Base-by-base conservation (phyloP, 129 eudicot genomes). In the Lactuca saligna region DNA sequence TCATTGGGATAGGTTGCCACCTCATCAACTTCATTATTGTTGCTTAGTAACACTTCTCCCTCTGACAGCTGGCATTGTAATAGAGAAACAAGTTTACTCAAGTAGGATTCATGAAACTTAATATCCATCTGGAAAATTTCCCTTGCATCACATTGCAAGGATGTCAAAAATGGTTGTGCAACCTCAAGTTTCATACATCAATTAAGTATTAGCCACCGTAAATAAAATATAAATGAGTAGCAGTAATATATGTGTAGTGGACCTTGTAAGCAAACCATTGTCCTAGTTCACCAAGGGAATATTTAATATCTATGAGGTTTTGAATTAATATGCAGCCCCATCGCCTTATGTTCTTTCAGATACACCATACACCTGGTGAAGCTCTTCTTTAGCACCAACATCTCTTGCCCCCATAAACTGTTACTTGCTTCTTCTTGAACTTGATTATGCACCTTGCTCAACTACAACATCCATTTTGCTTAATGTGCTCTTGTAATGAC, bases 201-300 rank as follows among this genome's bases (percentile, higher is more conserved):
- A 14, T 32, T 11, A 7, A 12, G 7, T 15, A n/a, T n/a, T n/a
- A n/a, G n/a, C n/a, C n/a, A n/a, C n/a, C n/a, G n/a, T n/a, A n/a
- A n/a, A n/a, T n/a, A n/a, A n/a, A n/a, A n/a, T n/a, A n/a, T n/a
- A n/a, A n/a, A n/a, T n/a, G n/a, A n/a, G n/a, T n/a, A n/a, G n/a
- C n/a, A n/a, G n/a, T n/a, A n/a, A n/a, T n/a, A n/a, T n/a, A n/a
- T n/a, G n/a, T n/a, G n/a, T n/a, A n/a, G n/a, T 33, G 65, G 61
- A 91, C 98, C 99, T 93, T 93, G 72, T 82, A 93, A 57, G 99
- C 97, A 76, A 97, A 93, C 99, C 99, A 93, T 78, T 93, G 99
- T 17, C 99, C 99, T 13, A 93, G 79, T 85, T 93, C 99, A 87
- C 90, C 87, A 73, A 93, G 99, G 11, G 99, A 97, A 79, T 89